These are phyloP conservation scores for Lasiodiplodia citricola DNA, from an alignment of 2,329 filamentous ascomycete species.

Conservation along the genomic window DNA sequence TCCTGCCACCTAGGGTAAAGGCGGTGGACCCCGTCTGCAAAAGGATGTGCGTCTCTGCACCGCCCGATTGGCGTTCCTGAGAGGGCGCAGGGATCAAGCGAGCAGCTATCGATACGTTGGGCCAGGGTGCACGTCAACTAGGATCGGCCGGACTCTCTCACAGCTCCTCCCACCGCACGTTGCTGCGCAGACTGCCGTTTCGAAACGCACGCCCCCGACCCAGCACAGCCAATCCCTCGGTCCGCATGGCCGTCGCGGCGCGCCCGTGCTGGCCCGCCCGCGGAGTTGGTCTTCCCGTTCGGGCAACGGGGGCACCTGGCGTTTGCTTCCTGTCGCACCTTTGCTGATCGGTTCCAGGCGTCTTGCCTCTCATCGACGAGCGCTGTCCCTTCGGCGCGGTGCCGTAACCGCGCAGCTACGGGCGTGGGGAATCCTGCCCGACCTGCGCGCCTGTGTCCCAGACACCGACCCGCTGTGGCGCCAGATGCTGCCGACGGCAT, in stretches of 20 bases:
- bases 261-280: background rate
- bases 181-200: constrained; percentile 4
- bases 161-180: background rate
- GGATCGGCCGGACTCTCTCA: background rate
- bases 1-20: background rate
- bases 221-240: constrained; percentile 4
- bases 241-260: background rate
- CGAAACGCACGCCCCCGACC: constrained; percentile 9
- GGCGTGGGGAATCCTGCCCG: constrained; percentile 12
- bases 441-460: background rate
- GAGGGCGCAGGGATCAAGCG: background rate
- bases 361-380: constrained; percentile 8
- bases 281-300: background rate
- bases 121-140: background rate
- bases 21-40: background rate
- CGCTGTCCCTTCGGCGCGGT: background rate
- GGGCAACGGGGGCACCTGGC: background rate
- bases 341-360: constrained; percentile 2
- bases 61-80: constrained; percentile 3
- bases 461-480: constrained; percentile 2
- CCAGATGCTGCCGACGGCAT: constrained; percentile 8
- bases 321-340: constrained; percentile 8
- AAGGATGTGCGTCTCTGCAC: background rate
- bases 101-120: background rate
- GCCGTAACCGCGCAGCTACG: constrained; percentile 7